Evolutionary conservation across 1,284 basidiomycete genomes (phyloP).

Genomic region (Pseudozyma sp.): DNA sequence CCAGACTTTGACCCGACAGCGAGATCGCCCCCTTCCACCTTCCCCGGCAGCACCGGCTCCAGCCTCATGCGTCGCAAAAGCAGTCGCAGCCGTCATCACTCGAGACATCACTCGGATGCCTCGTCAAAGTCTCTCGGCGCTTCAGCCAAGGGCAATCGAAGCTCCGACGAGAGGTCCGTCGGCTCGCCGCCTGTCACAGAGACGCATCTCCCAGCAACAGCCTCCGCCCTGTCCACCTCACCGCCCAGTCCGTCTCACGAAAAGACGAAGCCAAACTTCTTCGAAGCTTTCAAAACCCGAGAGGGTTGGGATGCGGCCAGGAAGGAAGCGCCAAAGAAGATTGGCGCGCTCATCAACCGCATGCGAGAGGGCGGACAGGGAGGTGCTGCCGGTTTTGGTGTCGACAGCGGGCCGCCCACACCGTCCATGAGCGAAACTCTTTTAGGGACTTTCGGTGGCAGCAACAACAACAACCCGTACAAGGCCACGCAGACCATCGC

Average conservation of each 20-base stretch:
- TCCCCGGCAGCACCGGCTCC: conserved; percentile 3
- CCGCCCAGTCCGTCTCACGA: conserved; percentile 34
- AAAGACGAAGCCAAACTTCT: conserved; percentile 45
- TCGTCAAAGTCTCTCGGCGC: conserved; percentile 24
- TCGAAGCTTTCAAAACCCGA: conserved; percentile 60
- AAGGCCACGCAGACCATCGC: conserved; percentile 55
- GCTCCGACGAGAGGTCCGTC: conserved; percentile 35
- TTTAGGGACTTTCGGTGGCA: conserved; percentile 27
- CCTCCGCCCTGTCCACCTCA: conserved; percentile 15
- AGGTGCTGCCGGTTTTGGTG: conserved; percentile 11
- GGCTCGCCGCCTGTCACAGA: conserved; percentile 33
- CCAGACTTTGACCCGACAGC: conserved; percentile 21
- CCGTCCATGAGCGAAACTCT: conserved; percentile 37
- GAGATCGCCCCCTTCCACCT: conserved; percentile 18
- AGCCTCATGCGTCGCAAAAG: conserved; percentile 33
- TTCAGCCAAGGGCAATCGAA: conserved; percentile 19
- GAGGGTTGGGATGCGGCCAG: conserved; percentile 64
- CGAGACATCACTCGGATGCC: conserved; percentile 30
- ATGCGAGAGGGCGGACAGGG: conserved; percentile 59
- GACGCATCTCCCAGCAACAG: conserved; percentile 3
- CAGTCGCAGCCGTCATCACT: conserved; percentile 38
- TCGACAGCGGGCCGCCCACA: conserved; percentile 14
- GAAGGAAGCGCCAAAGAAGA: conserved; percentile 65
- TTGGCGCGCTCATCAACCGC: conserved; percentile 62
- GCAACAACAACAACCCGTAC: conserved; percentile 28